Evolutionary conservation across 2,329 filamentous ascomycete species (phyloP).

Genomic region (Blumeriella jaapii): DNA sequence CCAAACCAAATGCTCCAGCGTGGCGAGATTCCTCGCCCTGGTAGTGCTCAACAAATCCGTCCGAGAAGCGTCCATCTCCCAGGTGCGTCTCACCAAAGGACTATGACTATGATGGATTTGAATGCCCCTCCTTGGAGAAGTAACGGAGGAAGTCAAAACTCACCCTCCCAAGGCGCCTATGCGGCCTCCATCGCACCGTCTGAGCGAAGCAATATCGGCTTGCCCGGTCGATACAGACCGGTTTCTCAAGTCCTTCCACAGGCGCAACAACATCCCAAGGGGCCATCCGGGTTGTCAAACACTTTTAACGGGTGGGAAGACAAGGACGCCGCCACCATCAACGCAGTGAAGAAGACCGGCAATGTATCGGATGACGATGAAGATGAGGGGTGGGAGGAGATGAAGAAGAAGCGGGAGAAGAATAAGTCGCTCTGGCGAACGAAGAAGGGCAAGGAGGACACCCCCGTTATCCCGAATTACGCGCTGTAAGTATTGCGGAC

Average conservation of each 20-base stretch:
- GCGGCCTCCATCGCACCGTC: conserved; percentile 88
- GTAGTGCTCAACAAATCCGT: conserved; percentile 14
- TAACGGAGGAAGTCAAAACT: conserved; percentile 32
- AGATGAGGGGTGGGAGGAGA: conserved; percentile 57
- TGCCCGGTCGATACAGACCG: conserved; percentile 82
- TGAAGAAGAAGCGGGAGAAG: conserved; percentile 58
- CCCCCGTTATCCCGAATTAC: too few relatives aligned
- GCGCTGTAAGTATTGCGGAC: conserved; percentile 13
- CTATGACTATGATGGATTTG: conserved; percentile 78
- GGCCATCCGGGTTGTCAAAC: conserved; percentile 25
- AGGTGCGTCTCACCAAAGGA: conserved; percentile 33
- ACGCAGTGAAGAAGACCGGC: conserved; percentile 30
- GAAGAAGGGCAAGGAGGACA: conserved; percentile 42
- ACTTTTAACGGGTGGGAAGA: conserved; percentile 22
- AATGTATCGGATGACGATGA: conserved; percentile 48
- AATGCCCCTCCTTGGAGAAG: conserved; percentile 48
- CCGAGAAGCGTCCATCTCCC: conserved; percentile 10
- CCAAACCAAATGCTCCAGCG: conserved; percentile 15
- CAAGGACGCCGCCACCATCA: conserved; percentile 32
- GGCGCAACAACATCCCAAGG: conserved; percentile 24
- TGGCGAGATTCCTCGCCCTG: conserved; percentile 17
- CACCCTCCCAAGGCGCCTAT: conserved; percentile 52
- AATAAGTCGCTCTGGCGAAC: conserved; percentile 54
- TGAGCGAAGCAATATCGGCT: conserved; percentile 85
- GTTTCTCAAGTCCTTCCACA: conserved; percentile 53